Evolutionary conservation across 2,329 filamentous ascomycete species (phyloP).

Genomic region (Aureobasidium lini): DNA sequence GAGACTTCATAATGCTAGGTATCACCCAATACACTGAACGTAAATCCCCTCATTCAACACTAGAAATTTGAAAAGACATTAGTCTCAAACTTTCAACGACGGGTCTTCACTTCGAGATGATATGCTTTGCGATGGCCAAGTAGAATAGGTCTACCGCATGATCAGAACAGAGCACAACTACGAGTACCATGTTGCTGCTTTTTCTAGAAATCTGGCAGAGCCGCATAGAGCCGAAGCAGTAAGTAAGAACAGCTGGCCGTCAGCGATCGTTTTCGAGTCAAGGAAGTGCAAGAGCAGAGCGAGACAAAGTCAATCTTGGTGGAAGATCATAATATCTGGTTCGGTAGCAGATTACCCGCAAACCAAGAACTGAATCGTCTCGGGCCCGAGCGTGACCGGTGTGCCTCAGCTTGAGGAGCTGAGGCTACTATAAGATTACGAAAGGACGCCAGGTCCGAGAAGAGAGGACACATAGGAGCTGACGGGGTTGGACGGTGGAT

Average conservation of each 20-base stretch:
- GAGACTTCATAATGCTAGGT: no score
- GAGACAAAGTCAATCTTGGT: not conserved
- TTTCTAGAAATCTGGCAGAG: not conserved
- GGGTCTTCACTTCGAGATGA: not conserved
- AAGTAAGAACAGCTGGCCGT: not conserved
- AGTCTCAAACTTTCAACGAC: no score
- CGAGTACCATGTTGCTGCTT: no score
- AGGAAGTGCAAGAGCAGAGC: not conserved
- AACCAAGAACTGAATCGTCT: not conserved
- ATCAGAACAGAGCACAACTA: no score
- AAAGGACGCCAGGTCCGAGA: not conserved
- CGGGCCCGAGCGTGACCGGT: not conserved
- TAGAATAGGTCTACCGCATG: no score
- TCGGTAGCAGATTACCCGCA: conserved; percentile 9
- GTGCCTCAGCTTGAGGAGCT: conserved; percentile 7
- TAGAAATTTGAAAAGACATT: no score
- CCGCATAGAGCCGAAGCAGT: not conserved
- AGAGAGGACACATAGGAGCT: not conserved
- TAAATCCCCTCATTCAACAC: no score
- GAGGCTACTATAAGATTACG: not conserved
- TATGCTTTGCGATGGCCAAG: not conserved
- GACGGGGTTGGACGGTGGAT: not conserved
- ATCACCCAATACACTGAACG: no score
- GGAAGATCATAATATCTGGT: not conserved
- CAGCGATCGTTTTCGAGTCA: not conserved